phyloP scores from a whole-genome alignment of 1,284 basidiomycete genomes.

The Ceratobasidium theobromae region DNA sequence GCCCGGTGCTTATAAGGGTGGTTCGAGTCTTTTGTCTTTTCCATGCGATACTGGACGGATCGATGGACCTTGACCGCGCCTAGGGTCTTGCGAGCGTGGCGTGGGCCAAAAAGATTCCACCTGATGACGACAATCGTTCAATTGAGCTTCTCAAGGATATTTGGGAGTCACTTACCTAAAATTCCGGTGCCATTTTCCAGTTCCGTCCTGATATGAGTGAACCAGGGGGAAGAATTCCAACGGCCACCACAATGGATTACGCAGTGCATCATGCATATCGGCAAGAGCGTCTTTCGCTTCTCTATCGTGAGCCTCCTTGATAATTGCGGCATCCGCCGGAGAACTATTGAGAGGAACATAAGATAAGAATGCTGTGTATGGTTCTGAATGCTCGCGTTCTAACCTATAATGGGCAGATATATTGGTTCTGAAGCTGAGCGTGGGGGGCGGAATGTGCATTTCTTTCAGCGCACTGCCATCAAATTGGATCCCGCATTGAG shows the following conservation, averaged over 20 bases:
- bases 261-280: slow-evolving; percentile 7
- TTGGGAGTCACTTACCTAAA: background rate
- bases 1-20: slow-evolving; percentile 1
- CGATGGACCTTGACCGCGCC: slow-evolving; percentile 11
- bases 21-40: background rate
- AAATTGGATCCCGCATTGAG: slow-evolving; percentile 31
- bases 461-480: slow-evolving; percentile 12
- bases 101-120: slow-evolving; percentile 23
- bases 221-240: slow-evolving; percentile 26
- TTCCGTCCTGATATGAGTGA: slow-evolving; percentile 15
- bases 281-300: slow-evolving; percentile 11
- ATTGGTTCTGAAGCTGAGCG: slow-evolving; percentile 7
- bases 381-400: background rate
- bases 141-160: background rate
- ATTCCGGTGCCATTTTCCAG: slow-evolving; percentile 15
- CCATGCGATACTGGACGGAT: slow-evolving; percentile 7
- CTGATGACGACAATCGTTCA: background rate
- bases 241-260: slow-evolving; percentile 22
- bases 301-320: slow-evolving; percentile 5
- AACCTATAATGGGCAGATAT: background rate
- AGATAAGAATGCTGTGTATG: background rate
- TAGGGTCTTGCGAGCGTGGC: slow-evolving; percentile 15
- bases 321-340: background rate
- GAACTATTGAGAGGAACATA: background rate
- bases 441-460: slow-evolving; percentile 27